Conservation (phyloP, 305 asterid genomes). For the Striga hermonthica region DNA sequence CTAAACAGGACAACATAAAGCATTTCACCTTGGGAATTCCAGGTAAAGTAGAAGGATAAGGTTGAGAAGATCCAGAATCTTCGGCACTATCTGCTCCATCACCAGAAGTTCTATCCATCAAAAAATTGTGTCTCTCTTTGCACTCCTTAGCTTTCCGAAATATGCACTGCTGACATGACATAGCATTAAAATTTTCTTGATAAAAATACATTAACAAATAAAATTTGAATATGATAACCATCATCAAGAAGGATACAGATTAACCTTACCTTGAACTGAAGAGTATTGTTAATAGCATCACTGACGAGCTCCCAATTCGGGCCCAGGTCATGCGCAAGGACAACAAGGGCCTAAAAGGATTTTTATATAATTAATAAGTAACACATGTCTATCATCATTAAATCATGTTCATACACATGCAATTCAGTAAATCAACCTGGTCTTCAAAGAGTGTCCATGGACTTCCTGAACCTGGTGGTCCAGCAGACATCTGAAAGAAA, state of each 20-base stretch:
- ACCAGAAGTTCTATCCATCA: conserved; percentile 63
- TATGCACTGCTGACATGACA: conserved; percentile 45
- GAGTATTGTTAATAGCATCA: conserved; percentile 80
- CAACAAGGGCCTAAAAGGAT: conserved; percentile 72
- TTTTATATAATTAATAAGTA: conserved; percentile 18
- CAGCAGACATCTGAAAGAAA: conserved; percentile 58
- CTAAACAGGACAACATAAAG: conserved; percentile 21
- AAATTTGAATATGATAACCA: conserved; percentile 2
- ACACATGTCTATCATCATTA: not conserved
- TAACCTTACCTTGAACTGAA: conserved; percentile 75
- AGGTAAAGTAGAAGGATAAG: conserved; percentile 84
- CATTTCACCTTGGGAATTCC: conserved; percentile 86
- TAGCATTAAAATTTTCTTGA: conserved; percentile 16
- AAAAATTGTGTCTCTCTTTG: conserved; percentile 69
- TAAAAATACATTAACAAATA: conserved; percentile 3
- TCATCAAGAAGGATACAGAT: conserved; percentile 19
- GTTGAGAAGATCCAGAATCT: conserved; percentile 84
- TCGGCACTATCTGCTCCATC: conserved; percentile 95
- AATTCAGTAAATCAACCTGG: conserved; percentile 53
- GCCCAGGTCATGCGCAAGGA: conserved; percentile 89
- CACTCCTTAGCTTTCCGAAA: conserved; percentile 84
- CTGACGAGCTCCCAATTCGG: conserved; percentile 95
- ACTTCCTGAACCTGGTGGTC: conserved; percentile 70
- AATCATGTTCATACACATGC: conserved; percentile 8
- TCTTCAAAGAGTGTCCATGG: conserved; percentile 89